Conservation (phyloP, 2,329 filamentous ascomycete species). For the Pestalotiopsis sp. region DNA sequence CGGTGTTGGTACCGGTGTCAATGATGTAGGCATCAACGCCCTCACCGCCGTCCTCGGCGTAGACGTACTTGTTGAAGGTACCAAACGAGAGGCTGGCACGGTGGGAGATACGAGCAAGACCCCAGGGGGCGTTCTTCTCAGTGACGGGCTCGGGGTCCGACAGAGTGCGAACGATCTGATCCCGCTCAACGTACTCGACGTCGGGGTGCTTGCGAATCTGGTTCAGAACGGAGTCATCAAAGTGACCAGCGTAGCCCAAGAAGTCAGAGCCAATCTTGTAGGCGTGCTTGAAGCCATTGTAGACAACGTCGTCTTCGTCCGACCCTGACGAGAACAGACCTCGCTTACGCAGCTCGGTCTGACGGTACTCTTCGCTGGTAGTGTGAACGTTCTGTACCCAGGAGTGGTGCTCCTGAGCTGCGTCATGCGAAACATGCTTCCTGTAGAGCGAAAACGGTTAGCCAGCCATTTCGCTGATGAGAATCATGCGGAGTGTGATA, state of each 20-base stretch:
- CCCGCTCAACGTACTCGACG: conserved; percentile 96
- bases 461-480: not conserved
- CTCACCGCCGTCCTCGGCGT: conserved; percentile 85
- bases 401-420: conserved; percentile 76
- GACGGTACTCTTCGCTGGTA: conserved; percentile 65
- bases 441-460: not conserved
- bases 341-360: conserved; percentile 87
- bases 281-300: conserved; percentile 85
- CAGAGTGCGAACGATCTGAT: conserved; percentile 88
- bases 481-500: not conserved
- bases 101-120: conserved; percentile 96
- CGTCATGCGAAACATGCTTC: conserved; percentile 79
- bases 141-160: conserved; percentile 47
- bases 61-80: conserved; percentile 98
- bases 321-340: conserved; percentile 57
- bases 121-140: conserved; percentile 97
- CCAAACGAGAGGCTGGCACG: conserved; percentile 84
- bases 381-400: conserved; percentile 90
- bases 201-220: conserved; percentile 93
- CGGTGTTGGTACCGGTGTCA: conserved; percentile 91
- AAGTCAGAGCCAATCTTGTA: conserved; percentile 87
- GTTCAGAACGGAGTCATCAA: conserved; percentile 91
- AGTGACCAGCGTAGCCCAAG: conserved; percentile 93
- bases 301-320: conserved; percentile 64
- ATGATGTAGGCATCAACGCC: conserved; percentile 99